Conservation (phyloP, 257 asterid genomes). For the Solanum megistacrolobum region DNA sequence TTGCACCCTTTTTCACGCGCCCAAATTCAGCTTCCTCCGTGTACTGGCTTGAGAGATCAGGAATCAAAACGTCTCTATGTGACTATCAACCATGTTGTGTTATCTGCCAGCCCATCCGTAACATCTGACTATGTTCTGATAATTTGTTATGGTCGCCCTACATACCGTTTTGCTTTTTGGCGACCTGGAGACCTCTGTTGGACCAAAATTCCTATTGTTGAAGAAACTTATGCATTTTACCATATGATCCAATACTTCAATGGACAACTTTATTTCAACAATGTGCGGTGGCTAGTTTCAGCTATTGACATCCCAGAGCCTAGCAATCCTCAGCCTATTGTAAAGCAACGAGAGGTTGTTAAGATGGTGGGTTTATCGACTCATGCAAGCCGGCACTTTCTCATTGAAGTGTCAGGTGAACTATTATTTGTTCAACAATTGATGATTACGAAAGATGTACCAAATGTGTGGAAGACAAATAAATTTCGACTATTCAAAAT, state of each 20-base stretch:
- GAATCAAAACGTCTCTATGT: background rate
- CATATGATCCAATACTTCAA: background rate
- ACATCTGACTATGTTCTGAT: background rate
- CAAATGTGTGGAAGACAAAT: background rate
- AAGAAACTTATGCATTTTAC: background rate
- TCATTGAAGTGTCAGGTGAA: background rate
- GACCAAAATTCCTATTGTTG: background rate
- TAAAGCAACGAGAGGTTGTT: background rate
- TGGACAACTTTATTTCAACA: background rate
- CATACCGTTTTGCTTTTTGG: background rate
- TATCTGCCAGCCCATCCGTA: background rate
- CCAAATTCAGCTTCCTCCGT: background rate
- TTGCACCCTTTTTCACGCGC: background rate
- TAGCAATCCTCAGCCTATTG: background rate
- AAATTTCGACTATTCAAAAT: background rate
- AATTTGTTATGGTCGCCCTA: background rate
- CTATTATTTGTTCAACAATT: background rate
- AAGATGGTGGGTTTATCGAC: background rate
- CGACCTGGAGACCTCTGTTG: background rate
- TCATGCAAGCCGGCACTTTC: rapidly evolving
- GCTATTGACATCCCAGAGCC: background rate
- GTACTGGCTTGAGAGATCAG: background rate
- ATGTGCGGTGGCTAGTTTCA: background rate
- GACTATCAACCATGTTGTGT: background rate
- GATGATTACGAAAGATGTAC: background rate